Base-by-base conservation (phyloP, 2,329 filamentous ascomycete genomes). In the Daldinia sp. region DNA sequence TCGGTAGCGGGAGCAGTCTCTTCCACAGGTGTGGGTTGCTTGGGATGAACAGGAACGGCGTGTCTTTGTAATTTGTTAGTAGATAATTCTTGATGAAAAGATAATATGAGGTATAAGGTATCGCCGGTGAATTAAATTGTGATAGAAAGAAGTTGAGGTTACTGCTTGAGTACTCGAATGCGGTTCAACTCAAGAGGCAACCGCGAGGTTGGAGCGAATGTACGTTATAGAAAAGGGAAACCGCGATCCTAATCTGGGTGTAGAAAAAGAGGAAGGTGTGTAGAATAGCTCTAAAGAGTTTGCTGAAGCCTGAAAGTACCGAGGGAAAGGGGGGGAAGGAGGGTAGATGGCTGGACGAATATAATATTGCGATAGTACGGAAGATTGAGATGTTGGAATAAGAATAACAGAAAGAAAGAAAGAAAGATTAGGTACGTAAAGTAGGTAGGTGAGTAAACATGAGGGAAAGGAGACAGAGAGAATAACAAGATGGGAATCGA, bases 1-100 rank as follows among this genome's bases (percentile, higher is more conserved):
- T 80, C 77, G 35, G 75, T 77, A 23, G 74, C 69, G 3, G 72
- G 69, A 4, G 71, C 71, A 2, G 78, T 77, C 21, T 79, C 78
- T 32, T 79, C 73, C 1, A 68, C 41, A 19, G 50, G 58, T 39
- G 69, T 71, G 53, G 68, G 65, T 55, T 66, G 61, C 48, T 70
- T 73, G 41, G 68, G 67, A 51, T 68, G 60, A 48, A 63, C 59
- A 60, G 63, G 54, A 29, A 64, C 62, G 48, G 64, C 58, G 34
- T 67, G 66, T 50, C 70, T 71, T 55, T 8, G 8, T 32, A 4
- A n/a, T 21, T 61, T 50, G 55, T 68, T 57, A 68, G 59, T 59
- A 64, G 34, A 35, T 41, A 29, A 23, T 23, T 45, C 8, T 17
- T 35, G n/a, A 19, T 13, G 10, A 52, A 34, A 5, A 48, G 15